Evolutionary conservation across 345 rosid genomes (phyloP).

Genomic region (Syzygium grande): DNA sequence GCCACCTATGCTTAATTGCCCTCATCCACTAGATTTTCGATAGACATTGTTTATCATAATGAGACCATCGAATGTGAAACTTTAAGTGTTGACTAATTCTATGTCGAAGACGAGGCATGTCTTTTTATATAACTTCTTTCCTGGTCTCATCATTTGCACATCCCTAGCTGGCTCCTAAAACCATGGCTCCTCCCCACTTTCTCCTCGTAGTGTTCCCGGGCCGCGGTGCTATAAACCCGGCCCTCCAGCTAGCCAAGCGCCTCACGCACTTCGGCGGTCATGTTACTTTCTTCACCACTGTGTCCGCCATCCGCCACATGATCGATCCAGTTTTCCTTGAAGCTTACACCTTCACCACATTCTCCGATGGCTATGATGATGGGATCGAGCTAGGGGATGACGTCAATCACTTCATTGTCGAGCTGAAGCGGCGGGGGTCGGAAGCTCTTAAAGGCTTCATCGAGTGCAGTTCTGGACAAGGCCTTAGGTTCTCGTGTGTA

Average conservation of each 20-base stretch:
- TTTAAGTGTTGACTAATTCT: neutral
- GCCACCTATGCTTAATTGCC: neutral
- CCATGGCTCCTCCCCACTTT: constrained; percentile 14
- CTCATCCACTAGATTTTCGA: neutral
- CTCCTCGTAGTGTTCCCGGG: constrained; percentile 31
- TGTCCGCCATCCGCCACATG: constrained; percentile 38
- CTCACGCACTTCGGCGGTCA: constrained; percentile 29
- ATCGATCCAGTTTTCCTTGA: constrained; percentile 5
- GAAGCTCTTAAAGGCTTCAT: constrained; percentile 11
- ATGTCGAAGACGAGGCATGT: neutral
- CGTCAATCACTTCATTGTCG: neutral
- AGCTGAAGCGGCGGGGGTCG: constrained; percentile 3
- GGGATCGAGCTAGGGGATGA: constrained; percentile 23
- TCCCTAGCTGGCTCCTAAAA: neutral
- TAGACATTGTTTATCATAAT: neutral
- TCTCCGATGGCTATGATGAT: constrained; percentile 51
- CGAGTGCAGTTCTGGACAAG: neutral
- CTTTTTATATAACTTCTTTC: neutral
- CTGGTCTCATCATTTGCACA: neutral
- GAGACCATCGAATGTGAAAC: neutral
- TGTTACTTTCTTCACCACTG: constrained; percentile 34
- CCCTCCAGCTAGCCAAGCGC: constrained; percentile 46
- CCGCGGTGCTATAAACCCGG: constrained; percentile 64
- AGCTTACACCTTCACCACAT: constrained; percentile 28
- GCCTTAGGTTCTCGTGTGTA: neutral